These are phyloP conservation scores for Fraxinus velutina DNA, from an alignment of 305 asterid genomes.

Conservation along the genomic window DNA sequence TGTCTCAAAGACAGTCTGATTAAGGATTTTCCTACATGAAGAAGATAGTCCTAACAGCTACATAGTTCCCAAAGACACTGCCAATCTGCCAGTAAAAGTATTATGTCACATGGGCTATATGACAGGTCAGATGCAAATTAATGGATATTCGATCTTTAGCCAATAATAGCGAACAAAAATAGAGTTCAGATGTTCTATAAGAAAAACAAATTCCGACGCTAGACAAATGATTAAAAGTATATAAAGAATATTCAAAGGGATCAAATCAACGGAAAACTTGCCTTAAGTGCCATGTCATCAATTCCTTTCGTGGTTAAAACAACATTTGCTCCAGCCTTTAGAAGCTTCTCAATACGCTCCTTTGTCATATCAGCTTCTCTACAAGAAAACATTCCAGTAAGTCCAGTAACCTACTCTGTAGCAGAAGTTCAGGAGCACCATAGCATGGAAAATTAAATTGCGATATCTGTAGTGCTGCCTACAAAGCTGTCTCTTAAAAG, in stretches of 20 bases:
- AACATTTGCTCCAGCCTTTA: slow-evolving; percentile 95
- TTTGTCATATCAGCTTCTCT: slow-evolving; percentile 98
- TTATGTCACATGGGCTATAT: neutral
- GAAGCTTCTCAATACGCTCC: slow-evolving; percentile 87
- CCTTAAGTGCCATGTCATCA: slow-evolving; percentile 99
- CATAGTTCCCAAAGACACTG: neutral
- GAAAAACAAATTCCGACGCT: neutral
- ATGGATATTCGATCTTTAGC: neutral
- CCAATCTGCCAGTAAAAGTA: slow-evolving; percentile 1
- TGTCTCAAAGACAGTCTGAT: neutral
- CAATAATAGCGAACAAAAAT: neutral
- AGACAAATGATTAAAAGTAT: neutral
- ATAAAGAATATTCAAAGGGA: neutral
- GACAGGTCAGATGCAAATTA: slow-evolving; percentile 7
- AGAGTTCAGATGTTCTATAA: neutral
- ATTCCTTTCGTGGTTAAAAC: slow-evolving; percentile 88
- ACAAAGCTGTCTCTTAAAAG: neutral
- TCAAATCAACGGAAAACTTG: slow-evolving; percentile 21
- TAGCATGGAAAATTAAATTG: neutral
- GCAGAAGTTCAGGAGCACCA: neutral
- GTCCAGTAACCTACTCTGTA: slow-evolving; percentile 3
- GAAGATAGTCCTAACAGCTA: slow-evolving; percentile 8
- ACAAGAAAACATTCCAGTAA: slow-evolving; percentile 25
- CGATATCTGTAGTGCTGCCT: neutral
- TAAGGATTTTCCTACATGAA: neutral